Evolutionary conservation across 345 rosid species (phyloP).

Genomic region (Dipteronia sinensis): DNA sequence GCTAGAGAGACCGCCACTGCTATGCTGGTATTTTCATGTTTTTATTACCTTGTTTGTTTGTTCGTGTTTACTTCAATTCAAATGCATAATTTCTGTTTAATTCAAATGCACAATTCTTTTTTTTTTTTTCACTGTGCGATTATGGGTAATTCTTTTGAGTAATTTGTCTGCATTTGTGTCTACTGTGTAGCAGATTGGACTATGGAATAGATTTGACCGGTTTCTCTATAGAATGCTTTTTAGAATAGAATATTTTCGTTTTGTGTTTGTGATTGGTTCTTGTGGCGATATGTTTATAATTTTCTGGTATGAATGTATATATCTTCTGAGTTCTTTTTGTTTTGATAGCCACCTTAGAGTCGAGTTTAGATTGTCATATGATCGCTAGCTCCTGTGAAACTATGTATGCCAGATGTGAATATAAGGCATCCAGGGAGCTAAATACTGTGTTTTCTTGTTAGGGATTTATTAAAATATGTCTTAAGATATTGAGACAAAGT

Average conservation of each 20-base stretch:
- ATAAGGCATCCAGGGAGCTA: neutral
- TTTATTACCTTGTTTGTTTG: neutral
- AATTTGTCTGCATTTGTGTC: neutral
- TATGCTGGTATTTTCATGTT: conserved; percentile 37
- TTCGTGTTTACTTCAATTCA: conserved; percentile 1
- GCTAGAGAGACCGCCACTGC: conserved; percentile 39
- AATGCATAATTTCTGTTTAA: neutral
- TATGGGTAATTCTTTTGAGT: neutral
- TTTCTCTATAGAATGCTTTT: neutral
- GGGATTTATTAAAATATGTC: neutral
- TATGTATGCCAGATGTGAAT: neutral
- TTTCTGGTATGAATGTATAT: neutral
- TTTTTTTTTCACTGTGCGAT: neutral
- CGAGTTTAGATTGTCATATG: neutral
- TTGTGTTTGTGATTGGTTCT: neutral
- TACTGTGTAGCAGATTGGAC: too few relatives aligned
- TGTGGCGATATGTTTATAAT: neutral
- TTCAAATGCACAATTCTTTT: neutral
- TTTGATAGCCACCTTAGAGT: neutral
- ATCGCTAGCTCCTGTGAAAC: neutral
- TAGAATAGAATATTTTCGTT: too few relatives aligned
- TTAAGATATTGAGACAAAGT: neutral
- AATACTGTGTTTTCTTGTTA: neutral
- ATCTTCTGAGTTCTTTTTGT: neutral
- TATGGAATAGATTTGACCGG: too few relatives aligned